Conservation (phyloP, 1,284 basidiomycete species). For the Coniferiporia sulphurascens region DNA sequence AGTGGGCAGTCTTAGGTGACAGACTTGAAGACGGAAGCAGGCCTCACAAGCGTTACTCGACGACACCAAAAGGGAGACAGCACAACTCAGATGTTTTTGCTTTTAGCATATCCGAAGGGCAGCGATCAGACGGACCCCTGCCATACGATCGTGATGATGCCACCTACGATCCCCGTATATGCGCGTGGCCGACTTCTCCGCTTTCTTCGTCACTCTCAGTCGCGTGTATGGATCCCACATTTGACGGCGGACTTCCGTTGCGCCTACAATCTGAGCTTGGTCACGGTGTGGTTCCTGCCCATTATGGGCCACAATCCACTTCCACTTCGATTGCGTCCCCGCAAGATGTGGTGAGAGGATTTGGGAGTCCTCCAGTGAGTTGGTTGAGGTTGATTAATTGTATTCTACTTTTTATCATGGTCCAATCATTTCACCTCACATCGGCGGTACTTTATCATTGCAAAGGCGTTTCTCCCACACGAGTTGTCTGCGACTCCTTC, state of each 20-base stretch:
- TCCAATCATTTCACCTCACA: neutral
- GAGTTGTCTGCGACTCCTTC: neutral
- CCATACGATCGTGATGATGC: neutral
- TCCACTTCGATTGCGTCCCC: neutral
- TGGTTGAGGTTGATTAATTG: neutral
- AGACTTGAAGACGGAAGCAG: neutral
- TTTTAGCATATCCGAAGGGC: too few species aligned
- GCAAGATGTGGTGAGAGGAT: neutral
- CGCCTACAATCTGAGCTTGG: neutral
- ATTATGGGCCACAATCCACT: neutral
- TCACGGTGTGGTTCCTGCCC: neutral
- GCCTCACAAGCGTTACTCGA: neutral
- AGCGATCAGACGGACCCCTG: conserved; percentile 1
- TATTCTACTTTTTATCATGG: neutral
- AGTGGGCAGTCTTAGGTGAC: conserved; percentile 14
- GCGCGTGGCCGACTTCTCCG: conserved; percentile 8
- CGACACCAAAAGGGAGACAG: neutral
- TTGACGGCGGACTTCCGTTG: neutral
- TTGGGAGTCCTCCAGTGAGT: conserved; percentile 1
- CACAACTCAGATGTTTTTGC: neutral
- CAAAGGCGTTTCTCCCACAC: neutral
- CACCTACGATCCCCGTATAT: conserved; percentile 1
- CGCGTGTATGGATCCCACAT: conserved; percentile 5
- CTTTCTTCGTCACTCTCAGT: conserved; percentile 6
- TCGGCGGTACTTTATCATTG: neutral